A percentile compares a stretch with the other conserved stretches of the same genome.
Conservation (phyloP, 1,284 basidiomycete genomes). For the Porogramme epimiltina region DNA sequence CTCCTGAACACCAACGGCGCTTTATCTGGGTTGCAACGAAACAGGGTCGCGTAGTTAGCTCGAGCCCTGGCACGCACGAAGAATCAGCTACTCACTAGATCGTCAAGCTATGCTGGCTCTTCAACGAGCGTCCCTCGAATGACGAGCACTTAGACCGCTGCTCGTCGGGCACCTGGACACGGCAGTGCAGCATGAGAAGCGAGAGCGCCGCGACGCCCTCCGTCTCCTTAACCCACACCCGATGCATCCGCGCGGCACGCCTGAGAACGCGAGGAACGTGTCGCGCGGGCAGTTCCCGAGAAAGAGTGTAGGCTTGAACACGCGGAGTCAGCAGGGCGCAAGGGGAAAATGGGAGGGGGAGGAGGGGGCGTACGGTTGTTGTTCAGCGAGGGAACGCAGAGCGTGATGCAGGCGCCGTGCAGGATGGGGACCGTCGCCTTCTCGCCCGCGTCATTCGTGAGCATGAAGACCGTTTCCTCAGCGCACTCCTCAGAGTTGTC, state of each 20-base stretch:
- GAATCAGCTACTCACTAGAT: slow-evolving; percentile 14
- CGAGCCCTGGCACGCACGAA: background rate
- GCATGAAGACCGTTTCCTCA: slow-evolving; percentile 46
- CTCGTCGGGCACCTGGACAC: slow-evolving; percentile 31
- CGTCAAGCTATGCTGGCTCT: slow-evolving; percentile 14
- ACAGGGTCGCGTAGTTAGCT: background rate
- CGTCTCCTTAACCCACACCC: slow-evolving; percentile 39
- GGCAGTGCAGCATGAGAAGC: slow-evolving; percentile 22
- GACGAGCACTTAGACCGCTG: slow-evolving; percentile 32
- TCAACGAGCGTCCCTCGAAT: slow-evolving; percentile 30
- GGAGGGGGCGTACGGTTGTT: slow-evolving; percentile 32
- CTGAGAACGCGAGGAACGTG: slow-evolving; percentile 44
- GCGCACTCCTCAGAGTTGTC: slow-evolving; percentile 41
- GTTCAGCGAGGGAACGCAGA: slow-evolving; percentile 49
- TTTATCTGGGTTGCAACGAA: slow-evolving; percentile 9
- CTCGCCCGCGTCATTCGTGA: slow-evolving; percentile 42
- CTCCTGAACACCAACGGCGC: slow-evolving; percentile 20
- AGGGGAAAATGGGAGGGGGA: background rate
- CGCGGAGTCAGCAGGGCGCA: background rate
- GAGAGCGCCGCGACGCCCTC: slow-evolving; percentile 30
- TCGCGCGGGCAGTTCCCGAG: slow-evolving; percentile 40
- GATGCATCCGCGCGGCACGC: slow-evolving; percentile 41
- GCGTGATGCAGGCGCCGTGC: slow-evolving; percentile 40
- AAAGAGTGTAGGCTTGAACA: slow-evolving; percentile 44
- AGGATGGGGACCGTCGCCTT: slow-evolving; percentile 45